Evolutionary conservation across 1,284 basidiomycete species (phyloP).

Genomic region (Hemileia vastatrix): DNA sequence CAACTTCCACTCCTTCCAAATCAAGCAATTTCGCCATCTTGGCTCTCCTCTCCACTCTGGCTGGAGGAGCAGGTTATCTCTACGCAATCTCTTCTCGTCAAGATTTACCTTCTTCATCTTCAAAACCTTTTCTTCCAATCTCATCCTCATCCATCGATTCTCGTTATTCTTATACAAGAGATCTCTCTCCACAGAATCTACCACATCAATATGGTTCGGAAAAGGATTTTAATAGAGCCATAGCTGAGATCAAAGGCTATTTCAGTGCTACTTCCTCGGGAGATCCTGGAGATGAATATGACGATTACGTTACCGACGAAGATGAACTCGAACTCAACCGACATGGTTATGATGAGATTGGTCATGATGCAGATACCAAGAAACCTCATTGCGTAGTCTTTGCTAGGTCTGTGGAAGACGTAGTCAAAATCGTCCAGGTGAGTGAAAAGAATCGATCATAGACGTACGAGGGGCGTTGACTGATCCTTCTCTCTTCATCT

Average conservation of each 20-base stretch:
- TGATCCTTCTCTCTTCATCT: not conserved
- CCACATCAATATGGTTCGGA: slow-evolving; percentile 28
- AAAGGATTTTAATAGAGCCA: slow-evolving; percentile 27
- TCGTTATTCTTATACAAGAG: not conserved
- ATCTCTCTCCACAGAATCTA: slow-evolving; percentile 20
- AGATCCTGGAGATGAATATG: slow-evolving; percentile 23
- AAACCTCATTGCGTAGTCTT: slow-evolving; percentile 23
- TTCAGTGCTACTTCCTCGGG: slow-evolving; percentile 13
- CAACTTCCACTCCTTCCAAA: too few relatives aligned
- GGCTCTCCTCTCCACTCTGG: too few relatives aligned
- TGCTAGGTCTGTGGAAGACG: slow-evolving; percentile 30
- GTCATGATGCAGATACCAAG: slow-evolving; percentile 12
- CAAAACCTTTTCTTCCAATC: too few relatives aligned
- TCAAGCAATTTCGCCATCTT: too few relatives aligned
- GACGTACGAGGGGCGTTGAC: not conserved
- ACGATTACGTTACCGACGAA: slow-evolving; percentile 25
- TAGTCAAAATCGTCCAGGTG: slow-evolving; percentile 28
- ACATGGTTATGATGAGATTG: slow-evolving; percentile 28
- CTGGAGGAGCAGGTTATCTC: too few relatives aligned
- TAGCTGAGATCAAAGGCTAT: slow-evolving; percentile 30
- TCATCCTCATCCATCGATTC: too few relatives aligned
- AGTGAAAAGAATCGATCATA: not conserved
- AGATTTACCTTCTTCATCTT: too few relatives aligned
- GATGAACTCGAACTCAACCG: slow-evolving; percentile 31
- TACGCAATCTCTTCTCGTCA: too few relatives aligned